Evolutionary conservation across 305 asterid species (phyloP).

Genomic region (Salvia sclarea): DNA sequence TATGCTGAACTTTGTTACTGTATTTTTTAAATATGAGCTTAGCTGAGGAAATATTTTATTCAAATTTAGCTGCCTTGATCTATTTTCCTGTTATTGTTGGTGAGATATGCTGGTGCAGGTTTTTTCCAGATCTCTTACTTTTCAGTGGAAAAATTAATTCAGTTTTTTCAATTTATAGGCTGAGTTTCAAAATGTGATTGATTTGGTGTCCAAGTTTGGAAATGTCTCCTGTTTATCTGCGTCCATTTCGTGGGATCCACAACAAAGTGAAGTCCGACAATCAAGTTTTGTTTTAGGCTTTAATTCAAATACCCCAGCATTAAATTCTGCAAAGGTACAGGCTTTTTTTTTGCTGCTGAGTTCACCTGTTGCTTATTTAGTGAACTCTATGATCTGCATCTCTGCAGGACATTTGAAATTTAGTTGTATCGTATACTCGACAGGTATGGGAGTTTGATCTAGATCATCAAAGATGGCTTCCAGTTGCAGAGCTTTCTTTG

Average conservation of each 20-base stretch:
- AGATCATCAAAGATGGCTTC: constrained; percentile 99
- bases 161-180: constrained; percentile 52
- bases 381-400: constrained; percentile 8
- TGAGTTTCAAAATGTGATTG: constrained; percentile 79
- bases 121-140: not conserved
- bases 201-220: constrained; percentile 68
- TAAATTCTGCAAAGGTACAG: constrained; percentile 83
- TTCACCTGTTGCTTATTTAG: not conserved
- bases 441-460: constrained; percentile 98
- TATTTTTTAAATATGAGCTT: not conserved
- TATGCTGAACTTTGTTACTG: not conserved
- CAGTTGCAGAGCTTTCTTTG: constrained; percentile 93
- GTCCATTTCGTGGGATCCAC: constrained; percentile 88
- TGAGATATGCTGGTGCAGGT: constrained; percentile 2
- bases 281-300: constrained; percentile 85
- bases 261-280: constrained; percentile 57
- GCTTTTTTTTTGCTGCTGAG: constrained; percentile 24
- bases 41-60: constrained; percentile 10
- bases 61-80: not conserved
- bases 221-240: constrained; percentile 69
- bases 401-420: constrained; percentile 23
- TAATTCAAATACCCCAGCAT: constrained; percentile 55
- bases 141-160: constrained; percentile 3
- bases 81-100: constrained; percentile 1
- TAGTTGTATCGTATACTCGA: constrained; percentile 31